Conservation (phyloP, 208 protist species). For the Novymonas esmeraldas region DNA sequence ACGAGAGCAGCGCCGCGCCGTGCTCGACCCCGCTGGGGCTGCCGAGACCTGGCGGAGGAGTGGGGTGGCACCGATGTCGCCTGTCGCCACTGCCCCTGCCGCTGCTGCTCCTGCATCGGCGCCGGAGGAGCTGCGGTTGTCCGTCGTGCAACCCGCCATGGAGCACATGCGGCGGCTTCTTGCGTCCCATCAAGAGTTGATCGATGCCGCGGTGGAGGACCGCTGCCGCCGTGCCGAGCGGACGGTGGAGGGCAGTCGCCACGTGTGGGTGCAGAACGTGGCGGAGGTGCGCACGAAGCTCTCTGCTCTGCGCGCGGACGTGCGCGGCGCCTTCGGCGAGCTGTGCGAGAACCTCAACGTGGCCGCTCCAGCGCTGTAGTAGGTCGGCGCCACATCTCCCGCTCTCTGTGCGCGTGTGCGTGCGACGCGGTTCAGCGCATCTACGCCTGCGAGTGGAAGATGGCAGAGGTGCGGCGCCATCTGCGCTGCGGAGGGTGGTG, state of each 20-base stretch:
- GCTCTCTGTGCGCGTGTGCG: too few relatives aligned
- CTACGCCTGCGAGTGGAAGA: too few relatives aligned
- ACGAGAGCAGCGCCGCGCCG: constrained; percentile 25
- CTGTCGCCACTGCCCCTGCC: background rate
- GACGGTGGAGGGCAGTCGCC: constrained; percentile 28
- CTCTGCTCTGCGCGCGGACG: constrained; percentile 53
- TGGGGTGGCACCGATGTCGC: background rate
- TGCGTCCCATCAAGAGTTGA: constrained; percentile 69
- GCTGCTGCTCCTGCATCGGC: background rate
- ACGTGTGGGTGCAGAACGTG: constrained; percentile 59
- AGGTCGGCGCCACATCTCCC: too few relatives aligned
- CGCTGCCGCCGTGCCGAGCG: constrained; percentile 60
- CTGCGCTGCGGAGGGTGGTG: too few relatives aligned
- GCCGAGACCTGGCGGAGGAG: background rate
- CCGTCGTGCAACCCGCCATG: constrained; percentile 60
- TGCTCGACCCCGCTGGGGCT: background rate
- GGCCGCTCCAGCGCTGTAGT: constrained; percentile 66
- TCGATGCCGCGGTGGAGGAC: constrained; percentile 65
- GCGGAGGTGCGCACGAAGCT: constrained; percentile 59
- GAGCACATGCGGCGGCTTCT: constrained; percentile 80
- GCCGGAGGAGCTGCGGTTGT: constrained; percentile 37
- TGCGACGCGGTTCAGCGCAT: too few relatives aligned
- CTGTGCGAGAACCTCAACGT: constrained; percentile 74
- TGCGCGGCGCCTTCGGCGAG: constrained; percentile 69
- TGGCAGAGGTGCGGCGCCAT: too few relatives aligned